Evolutionary conservation across 2,329 filamentous ascomycete genomes (phyloP), one percentile per base, ranked within the genome.

Genomic region (Cladosporium sp.): DNA sequence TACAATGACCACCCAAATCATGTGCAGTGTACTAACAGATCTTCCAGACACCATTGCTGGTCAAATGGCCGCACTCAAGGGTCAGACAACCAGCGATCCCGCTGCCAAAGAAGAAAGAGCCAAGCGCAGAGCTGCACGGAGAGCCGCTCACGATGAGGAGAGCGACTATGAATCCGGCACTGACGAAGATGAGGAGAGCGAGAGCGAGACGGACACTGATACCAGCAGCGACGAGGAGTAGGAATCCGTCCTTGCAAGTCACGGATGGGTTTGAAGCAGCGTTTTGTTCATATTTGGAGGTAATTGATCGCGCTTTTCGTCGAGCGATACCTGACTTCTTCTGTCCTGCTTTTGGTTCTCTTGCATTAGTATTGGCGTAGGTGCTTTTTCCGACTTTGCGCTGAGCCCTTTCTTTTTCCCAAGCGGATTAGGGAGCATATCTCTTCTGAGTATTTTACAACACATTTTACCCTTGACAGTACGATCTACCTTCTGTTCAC

Each of bases 221-320:
- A 95, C 90, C 62, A 88, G 90, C 62, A 91, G 87, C 15, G 90
- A 95, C 60, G 87, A 87, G 59, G 86, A 88, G 67, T 78, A 71
- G 58, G n/a, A 22, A n/a, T 10, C 35, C 7, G 32, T 37, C 34
- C n/a, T 37, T 7, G 20, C 7, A 8, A n/a, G 28, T 13, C 8
- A 37, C n/a, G 28, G 34, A n/a, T 28, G 3, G 24, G 3, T 19
- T 24, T 25, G 22, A 28, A 10, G 42, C 12, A 28, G 17, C 15
- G 42, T 17, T 28, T 15, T 45, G 42, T 45, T 45, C 24, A 45
- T 45, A 45, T 25, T 42, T 25, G 40, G 24, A 44, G 28, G 24
- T 22, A 25, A 24, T 45, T n/a, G 8, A 32, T 32, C 28, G 28
- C 8, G 28, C 12, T 32, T 28, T 32, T 28, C 9, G 25, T 7